Conservation (phyloP, 2,329 filamentous ascomycete genomes). For the Phialophora chinensis region DNA sequence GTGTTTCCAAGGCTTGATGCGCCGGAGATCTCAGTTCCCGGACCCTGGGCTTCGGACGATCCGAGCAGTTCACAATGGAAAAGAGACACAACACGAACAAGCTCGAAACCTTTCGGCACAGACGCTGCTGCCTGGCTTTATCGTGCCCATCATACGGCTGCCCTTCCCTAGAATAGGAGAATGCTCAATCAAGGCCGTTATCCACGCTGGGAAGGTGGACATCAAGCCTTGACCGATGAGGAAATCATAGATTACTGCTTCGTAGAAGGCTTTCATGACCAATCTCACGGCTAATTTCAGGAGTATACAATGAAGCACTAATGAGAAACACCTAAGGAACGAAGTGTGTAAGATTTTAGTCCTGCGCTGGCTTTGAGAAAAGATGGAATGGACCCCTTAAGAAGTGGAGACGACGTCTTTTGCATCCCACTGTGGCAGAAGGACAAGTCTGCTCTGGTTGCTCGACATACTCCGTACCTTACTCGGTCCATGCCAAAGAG, state of each 20-base stretch:
- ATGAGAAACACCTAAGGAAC: neutral
- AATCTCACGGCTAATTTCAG: neutral
- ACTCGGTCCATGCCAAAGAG: neutral
- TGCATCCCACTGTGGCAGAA: neutral
- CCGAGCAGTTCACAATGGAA: neutral
- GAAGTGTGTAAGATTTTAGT: conserved; percentile 6
- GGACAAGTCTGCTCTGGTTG: neutral
- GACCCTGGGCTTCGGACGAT: neutral
- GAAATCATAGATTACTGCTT: neutral
- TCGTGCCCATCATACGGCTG: neutral
- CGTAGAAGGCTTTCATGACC: neutral
- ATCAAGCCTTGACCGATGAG: neutral
- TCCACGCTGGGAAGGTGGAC: neutral
- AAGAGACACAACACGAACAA: neutral
- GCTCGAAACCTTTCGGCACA: neutral
- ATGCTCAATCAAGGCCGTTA: neutral
- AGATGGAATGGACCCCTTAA: neutral
- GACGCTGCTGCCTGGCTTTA: neutral
- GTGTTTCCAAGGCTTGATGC: neutral
- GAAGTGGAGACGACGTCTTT: neutral
- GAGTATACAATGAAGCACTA: neutral
- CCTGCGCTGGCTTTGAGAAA: neutral
- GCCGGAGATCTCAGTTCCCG: neutral
- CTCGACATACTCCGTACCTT: neutral
- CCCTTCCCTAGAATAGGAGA: neutral